Evolutionary conservation across 192 early-diverging fungal genomes (phyloP).

Genomic region (Umbelopsis sp.): DNA sequence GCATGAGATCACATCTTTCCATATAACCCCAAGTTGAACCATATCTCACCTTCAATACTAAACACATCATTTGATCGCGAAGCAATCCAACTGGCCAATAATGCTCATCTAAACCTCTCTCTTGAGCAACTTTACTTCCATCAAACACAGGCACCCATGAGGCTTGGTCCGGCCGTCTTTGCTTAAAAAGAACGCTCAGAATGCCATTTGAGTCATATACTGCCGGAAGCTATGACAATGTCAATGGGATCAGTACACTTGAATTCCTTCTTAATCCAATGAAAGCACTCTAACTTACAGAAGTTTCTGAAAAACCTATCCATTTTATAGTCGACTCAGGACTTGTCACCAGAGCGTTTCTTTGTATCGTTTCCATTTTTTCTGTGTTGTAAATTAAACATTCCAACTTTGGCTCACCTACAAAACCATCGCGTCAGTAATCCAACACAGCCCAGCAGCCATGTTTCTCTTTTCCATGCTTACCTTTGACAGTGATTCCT

Average conservation of each 20-base stretch:
- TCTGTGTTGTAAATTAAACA: conserved; percentile 70
- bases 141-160: conserved; percentile 89
- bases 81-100: conserved; percentile 90
- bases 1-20: not conserved
- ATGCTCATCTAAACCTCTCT: conserved; percentile 47
- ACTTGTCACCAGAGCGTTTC: conserved; percentile 65
- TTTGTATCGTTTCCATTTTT: conserved; percentile 48
- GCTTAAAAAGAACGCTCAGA: conserved; percentile 68
- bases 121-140: conserved; percentile 37
- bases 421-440: not conserved
- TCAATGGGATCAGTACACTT: too few species aligned
- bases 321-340: conserved; percentile 66
- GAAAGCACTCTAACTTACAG: conserved; percentile 38
- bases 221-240: conserved; percentile 59
- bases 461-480: conserved; percentile 24
- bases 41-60: conserved; percentile 64
- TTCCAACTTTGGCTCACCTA: conserved; percentile 55
- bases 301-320: conserved; percentile 84
- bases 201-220: conserved; percentile 83
- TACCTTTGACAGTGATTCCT: conserved; percentile 32
- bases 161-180: conserved; percentile 63
- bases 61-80: conserved; percentile 68
- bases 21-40: not conserved
- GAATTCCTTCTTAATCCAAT: too few species aligned
- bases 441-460: not conserved